phyloP scores from a whole-genome alignment of 1,284 basidiomycete genomes.

The Pholiota adiposa region DNA sequence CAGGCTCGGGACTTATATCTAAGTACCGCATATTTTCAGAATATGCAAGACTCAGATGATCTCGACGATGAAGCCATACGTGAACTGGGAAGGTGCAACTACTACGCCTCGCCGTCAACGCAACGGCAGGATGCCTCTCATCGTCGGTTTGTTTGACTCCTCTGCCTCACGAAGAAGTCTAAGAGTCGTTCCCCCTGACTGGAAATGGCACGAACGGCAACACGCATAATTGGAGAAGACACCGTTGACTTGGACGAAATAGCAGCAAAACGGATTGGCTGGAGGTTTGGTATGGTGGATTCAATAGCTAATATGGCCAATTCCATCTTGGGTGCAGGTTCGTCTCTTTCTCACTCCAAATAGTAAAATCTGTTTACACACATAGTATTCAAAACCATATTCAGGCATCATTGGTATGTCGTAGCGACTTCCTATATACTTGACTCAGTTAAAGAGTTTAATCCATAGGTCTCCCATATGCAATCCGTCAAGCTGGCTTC shows the following conservation, averaged over 20 bases:
- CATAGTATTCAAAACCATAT: slow-evolving; percentile 15
- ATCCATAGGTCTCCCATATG: slow-evolving; percentile 84
- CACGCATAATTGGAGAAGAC: slow-evolving; percentile 33
- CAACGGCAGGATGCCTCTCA: slow-evolving; percentile 71
- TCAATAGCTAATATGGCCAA: slow-evolving; percentile 96
- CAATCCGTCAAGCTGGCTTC: slow-evolving; percentile 91
- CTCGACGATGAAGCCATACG: slow-evolving; percentile 54
- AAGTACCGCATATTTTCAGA: slow-evolving; percentile 46
- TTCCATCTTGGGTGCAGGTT: slow-evolving; percentile 94
- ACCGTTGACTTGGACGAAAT: slow-evolving; percentile 68
- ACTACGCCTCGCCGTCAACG: slow-evolving; percentile 39
- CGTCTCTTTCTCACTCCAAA: slow-evolving; percentile 1
- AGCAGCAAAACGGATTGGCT: slow-evolving; percentile 63
- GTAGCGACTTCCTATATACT: slow-evolving; percentile 5
- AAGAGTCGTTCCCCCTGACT: slow-evolving; percentile 56
- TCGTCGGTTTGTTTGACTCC: slow-evolving; percentile 74
- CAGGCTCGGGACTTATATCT: slow-evolving; percentile 13
- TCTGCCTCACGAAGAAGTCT: slow-evolving; percentile 57
- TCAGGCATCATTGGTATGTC: slow-evolving; percentile 82
- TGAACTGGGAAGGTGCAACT: slow-evolving; percentile 40
- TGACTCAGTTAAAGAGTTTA: slow-evolving; percentile 1
- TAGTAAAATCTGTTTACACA: no score
- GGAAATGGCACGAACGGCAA: slow-evolving; percentile 35
- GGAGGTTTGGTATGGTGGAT: slow-evolving; percentile 84
- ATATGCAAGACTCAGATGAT: slow-evolving; percentile 78